Percentiles rank a stretch among this genome's conserved stretches.
Conservation (phyloP, 2,329 filamentous ascomycete species). For the Pseudonectria buxi region DNA sequence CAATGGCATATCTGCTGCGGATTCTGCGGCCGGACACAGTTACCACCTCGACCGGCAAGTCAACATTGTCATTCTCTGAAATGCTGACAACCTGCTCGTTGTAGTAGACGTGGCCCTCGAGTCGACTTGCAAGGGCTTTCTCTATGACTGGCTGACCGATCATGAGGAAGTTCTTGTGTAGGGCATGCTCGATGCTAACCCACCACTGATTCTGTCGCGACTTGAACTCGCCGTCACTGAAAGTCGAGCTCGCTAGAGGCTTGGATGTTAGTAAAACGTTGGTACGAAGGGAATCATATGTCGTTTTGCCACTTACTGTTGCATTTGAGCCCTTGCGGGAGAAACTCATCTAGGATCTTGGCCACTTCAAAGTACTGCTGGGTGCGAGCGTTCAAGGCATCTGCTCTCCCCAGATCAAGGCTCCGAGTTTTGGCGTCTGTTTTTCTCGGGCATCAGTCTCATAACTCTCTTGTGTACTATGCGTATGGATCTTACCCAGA, state of each 20-base stretch:
- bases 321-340: conserved; percentile 38
- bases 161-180: conserved; percentile 44
- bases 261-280: no score
- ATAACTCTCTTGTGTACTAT: background rate
- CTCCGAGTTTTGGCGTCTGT: conserved; percentile 33
- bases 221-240: conserved; percentile 38
- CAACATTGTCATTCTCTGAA: conserved; percentile 47
- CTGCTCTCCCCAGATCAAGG: conserved; percentile 37
- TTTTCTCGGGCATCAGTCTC: conserved; percentile 1
- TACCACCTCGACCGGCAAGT: conserved; percentile 28
- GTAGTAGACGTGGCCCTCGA: conserved; percentile 30
- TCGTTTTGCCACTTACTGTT: conserved; percentile 34
- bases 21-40: conserved; percentile 28
- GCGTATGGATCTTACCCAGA: conserved; percentile 22
- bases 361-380: conserved; percentile 42
- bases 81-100: conserved; percentile 35
- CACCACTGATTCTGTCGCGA: conserved; percentile 43
- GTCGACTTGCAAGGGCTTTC: conserved; percentile 27
- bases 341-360: conserved; percentile 34
- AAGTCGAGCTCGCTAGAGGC: conserved; percentile 38
- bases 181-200: conserved; percentile 36
- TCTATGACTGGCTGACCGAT: conserved; percentile 42
- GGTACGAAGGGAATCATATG: background rate
- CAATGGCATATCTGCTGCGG: conserved; percentile 37
- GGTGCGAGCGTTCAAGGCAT: conserved; percentile 42